Conservation (phyloP, 805 yeast genomes). For the Phaffomyces opuntiae region DNA sequence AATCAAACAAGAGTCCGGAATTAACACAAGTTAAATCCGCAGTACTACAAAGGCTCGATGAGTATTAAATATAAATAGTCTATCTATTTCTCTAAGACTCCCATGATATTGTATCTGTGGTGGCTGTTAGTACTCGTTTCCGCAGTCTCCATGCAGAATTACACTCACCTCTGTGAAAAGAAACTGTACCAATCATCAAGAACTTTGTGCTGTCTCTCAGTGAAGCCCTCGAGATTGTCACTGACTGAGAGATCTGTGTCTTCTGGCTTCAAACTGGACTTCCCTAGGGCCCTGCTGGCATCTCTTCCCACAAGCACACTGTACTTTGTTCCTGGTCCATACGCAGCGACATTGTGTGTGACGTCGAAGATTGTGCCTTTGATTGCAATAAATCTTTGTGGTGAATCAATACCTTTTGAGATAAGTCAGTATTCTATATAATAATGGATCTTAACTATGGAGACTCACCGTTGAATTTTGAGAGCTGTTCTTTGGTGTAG, state of each 20-base stretch:
- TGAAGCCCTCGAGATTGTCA: conserved; percentile 46
- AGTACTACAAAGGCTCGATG: not conserved
- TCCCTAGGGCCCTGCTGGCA: conserved; percentile 69
- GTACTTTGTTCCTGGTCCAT: conserved; percentile 75
- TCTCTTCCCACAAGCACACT: conserved; percentile 70
- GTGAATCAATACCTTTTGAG: conserved; percentile 28
- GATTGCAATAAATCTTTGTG: conserved; percentile 62
- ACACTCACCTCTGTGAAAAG: conserved; percentile 38
- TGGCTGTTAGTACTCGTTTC: not conserved
- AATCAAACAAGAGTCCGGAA: not conserved
- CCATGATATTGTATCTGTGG: conserved; percentile 8
- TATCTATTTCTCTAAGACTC: not conserved
- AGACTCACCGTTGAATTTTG: conserved; percentile 39
- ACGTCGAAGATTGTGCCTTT: conserved; percentile 79
- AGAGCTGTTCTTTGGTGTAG: conserved; percentile 36
- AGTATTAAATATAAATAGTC: not conserved
- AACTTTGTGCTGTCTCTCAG: conserved; percentile 51
- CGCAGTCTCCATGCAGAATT: not conserved
- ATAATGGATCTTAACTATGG: not conserved
- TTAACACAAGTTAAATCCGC: not conserved
- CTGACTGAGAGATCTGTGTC: conserved; percentile 38
- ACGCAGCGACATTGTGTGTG: conserved; percentile 51
- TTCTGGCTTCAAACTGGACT: conserved; percentile 49
- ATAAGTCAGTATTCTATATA: not conserved
- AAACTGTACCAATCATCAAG: conserved; percentile 69